phyloP scores from a whole-genome alignment of 192 early-diverging fungal species.

The Diversispora eburnea region DNA sequence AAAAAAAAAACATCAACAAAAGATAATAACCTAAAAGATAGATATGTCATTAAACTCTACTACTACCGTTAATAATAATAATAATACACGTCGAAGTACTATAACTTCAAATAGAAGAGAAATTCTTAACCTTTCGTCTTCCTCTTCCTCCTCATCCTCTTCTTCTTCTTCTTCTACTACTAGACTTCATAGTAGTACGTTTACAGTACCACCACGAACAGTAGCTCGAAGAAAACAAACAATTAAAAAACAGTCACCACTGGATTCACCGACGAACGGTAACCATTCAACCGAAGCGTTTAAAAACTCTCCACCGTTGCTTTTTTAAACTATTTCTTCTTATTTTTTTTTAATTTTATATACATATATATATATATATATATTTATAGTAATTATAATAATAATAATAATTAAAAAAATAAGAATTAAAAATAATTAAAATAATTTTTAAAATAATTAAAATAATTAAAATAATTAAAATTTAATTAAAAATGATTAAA shows the following conservation, averaged over 20 bases:
- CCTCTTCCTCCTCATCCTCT: background rate
- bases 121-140: background rate
- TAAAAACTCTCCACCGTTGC: background rate
- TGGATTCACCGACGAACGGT: slow-evolving; percentile 11
- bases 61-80: background rate
- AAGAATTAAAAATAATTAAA: too few species aligned
- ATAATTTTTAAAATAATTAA: too few species aligned
- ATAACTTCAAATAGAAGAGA: background rate
- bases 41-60: slow-evolving; percentile 3
- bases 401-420: too few species aligned
- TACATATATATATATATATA: background rate
- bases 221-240: background rate
- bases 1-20: background rate
- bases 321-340: background rate
- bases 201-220: background rate
- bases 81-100: background rate
- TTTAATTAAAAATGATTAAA: too few species aligned
- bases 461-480: too few species aligned
- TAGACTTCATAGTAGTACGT: background rate
- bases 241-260: background rate
- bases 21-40: background rate
- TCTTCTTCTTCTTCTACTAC: too few species aligned
- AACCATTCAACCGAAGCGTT: slow-evolving; percentile 7
- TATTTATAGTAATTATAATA: background rate
- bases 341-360: slow-evolving; percentile 4